Evolutionary conservation across 1,284 basidiomycete genomes (phyloP).

Genomic region (Rhizoctonia solani): DNA sequence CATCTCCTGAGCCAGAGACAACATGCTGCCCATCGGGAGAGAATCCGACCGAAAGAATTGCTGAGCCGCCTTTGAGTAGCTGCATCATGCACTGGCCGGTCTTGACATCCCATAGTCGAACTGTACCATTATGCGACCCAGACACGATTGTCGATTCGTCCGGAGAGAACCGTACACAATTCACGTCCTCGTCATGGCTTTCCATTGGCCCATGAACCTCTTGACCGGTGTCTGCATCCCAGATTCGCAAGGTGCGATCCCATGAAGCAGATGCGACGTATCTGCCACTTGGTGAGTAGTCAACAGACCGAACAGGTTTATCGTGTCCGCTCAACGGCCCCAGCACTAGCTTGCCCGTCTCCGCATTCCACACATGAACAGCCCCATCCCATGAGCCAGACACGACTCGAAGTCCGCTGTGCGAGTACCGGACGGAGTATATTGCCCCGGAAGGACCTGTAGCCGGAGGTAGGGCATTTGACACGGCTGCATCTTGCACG

Average conservation of each 20-base stretch:
- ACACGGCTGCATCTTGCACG: background rate
- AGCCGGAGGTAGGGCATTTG: no score
- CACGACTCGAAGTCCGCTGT: background rate
- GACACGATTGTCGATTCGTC: background rate
- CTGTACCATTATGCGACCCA: background rate
- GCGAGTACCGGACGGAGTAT: background rate
- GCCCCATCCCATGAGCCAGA: background rate
- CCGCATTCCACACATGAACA: background rate
- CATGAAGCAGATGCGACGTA: background rate
- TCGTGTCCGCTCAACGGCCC: background rate
- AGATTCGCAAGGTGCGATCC: background rate
- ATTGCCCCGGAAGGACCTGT: no score
- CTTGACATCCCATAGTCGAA: background rate
- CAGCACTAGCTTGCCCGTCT: background rate
- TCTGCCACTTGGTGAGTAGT: background rate
- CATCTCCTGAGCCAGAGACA: conserved; percentile 26
- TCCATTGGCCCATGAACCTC: background rate
- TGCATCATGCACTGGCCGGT: background rate
- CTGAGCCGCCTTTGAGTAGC: background rate
- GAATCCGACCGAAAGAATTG: background rate
- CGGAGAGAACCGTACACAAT: background rate
- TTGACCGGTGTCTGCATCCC: background rate
- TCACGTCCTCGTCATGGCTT: background rate
- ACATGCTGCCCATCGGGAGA: background rate
- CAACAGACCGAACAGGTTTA: background rate